Percentiles rank a stretch among this genome's conserved stretches.
These are phyloP conservation scores for Arctium minus DNA, from an alignment of 129 eudicot genomes.

Conservation along the genomic window DNA sequence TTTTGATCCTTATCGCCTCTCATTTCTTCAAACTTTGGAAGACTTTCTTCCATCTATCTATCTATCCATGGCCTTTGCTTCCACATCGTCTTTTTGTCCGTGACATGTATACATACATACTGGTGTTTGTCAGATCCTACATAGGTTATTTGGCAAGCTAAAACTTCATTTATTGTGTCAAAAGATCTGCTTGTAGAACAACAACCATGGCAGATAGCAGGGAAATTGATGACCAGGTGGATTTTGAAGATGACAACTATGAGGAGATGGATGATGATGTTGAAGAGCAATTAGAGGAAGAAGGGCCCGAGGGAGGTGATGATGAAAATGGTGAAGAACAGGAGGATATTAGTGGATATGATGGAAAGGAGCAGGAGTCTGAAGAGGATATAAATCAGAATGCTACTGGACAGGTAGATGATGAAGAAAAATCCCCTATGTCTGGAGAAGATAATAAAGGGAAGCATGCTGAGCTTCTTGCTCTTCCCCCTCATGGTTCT, in stretches of 20 bases:
- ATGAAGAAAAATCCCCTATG: constrained; percentile 37
- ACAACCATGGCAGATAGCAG: constrained; percentile 72
- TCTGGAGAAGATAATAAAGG: constrained; percentile 37
- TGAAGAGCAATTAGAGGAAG: constrained; percentile 74
- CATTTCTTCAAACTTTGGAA: constrained; percentile 4
- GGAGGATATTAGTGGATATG: constrained; percentile 40
- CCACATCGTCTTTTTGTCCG: constrained; percentile 13
- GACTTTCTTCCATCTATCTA: neutral
- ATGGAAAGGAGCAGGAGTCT: constrained; percentile 47
- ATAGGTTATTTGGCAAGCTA: constrained; percentile 29
- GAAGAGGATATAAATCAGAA: constrained; percentile 42
- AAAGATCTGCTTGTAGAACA: constrained; percentile 39
- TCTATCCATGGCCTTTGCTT: constrained; percentile 23
- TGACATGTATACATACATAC: constrained; percentile 18
- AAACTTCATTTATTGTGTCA: constrained; percentile 34
- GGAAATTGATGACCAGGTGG: constrained; percentile 94
- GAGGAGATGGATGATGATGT: constrained; percentile 83
- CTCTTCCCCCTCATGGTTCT: constrained; percentile 93
- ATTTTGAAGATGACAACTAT: constrained; percentile 81
- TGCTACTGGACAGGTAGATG: constrained; percentile 33
- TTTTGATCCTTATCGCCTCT: constrained; percentile 15
- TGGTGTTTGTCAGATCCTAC: constrained; percentile 32
- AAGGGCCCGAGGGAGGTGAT: constrained; percentile 47
- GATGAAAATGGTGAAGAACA: constrained; percentile 59
- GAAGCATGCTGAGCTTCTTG: constrained; percentile 72